phyloP scores from a whole-genome alignment of 164 flowering plant genomes.

The Hamamelis virginiana region DNA sequence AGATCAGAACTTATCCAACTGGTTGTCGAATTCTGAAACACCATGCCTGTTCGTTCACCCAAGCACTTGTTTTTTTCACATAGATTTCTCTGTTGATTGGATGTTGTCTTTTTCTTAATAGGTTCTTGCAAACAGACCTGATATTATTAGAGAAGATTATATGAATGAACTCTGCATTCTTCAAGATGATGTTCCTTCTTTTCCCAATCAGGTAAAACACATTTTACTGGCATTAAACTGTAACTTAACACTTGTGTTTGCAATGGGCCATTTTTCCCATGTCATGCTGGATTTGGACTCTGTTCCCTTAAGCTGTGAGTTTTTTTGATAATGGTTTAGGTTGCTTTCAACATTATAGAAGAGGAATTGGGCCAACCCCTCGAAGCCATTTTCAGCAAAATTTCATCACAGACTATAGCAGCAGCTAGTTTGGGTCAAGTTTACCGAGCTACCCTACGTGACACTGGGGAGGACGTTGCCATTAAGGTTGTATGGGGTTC shows the following conservation, averaged over 20 bases:
- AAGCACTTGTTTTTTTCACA: too few species aligned
- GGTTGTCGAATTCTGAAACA: too few species aligned
- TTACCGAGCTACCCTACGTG: conserved; percentile 88
- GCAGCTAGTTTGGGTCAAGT: conserved; percentile 99
- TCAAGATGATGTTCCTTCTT: conserved; percentile 98
- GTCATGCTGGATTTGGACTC: not conserved
- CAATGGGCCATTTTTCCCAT: not conserved
- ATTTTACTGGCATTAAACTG: not conserved
- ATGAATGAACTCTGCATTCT: conserved; percentile 99
- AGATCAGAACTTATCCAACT: too few species aligned
- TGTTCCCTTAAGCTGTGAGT: not conserved
- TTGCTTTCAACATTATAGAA: conserved; percentile 87
- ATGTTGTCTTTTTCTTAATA: conserved; percentile 24
- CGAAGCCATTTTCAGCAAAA: conserved; percentile 90
- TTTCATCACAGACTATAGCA: conserved; percentile 86
- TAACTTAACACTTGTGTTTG: not conserved
- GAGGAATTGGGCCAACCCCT: conserved; percentile 92
- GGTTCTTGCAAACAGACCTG: conserved; percentile 98
- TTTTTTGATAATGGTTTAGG: conserved; percentile 39
- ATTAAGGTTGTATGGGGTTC: conserved; percentile 64
- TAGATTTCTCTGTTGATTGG: not conserved
- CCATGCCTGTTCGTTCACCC: too few species aligned
- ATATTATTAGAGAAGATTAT: conserved; percentile 95
- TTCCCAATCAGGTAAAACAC: conserved; percentile 74
- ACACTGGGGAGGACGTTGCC: conserved; percentile 92